A percentile compares a stretch with the other conserved stretches of the same genome.
These are phyloP conservation scores for Prunus mongolica DNA, from an alignment of 306 rosid species.

Conservation along the genomic window DNA sequence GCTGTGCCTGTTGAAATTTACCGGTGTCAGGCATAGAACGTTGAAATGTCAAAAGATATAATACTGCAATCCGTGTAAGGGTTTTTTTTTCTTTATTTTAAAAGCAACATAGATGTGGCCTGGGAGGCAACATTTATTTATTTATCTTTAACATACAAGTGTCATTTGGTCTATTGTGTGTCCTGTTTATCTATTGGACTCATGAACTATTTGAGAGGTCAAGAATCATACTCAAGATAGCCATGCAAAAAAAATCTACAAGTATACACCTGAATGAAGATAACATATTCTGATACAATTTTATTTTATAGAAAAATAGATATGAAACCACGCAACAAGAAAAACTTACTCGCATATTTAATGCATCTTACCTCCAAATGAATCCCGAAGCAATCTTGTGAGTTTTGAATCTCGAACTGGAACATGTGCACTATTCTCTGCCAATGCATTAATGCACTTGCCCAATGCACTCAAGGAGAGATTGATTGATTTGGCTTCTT, in stretches of 20 bases:
- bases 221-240: neutral
- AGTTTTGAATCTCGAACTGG: constrained; percentile 99
- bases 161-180: neutral
- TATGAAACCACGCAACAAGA: neutral
- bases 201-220: constrained; percentile 3
- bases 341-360: constrained; percentile 7
- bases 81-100: no score
- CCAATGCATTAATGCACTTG: constrained; percentile 90
- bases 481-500: constrained; percentile 97
- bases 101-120: neutral
- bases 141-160: neutral
- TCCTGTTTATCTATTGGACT: neutral
- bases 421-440: constrained; percentile 90
- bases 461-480: constrained; percentile 96
- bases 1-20: constrained; percentile 74
- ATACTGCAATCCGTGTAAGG: neutral
- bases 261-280: neutral
- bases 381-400: constrained; percentile 87
- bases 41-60: constrained; percentile 1
- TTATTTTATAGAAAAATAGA: neutral
- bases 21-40: constrained; percentile 26
- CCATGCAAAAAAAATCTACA: neutral
- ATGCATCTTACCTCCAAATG: constrained; percentile 77
- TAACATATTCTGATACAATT: neutral
- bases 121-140: neutral